Evolutionary conservation across 768 basidiomycete genomes (phyloP).

Genomic region (Tylopilus felleus): DNA sequence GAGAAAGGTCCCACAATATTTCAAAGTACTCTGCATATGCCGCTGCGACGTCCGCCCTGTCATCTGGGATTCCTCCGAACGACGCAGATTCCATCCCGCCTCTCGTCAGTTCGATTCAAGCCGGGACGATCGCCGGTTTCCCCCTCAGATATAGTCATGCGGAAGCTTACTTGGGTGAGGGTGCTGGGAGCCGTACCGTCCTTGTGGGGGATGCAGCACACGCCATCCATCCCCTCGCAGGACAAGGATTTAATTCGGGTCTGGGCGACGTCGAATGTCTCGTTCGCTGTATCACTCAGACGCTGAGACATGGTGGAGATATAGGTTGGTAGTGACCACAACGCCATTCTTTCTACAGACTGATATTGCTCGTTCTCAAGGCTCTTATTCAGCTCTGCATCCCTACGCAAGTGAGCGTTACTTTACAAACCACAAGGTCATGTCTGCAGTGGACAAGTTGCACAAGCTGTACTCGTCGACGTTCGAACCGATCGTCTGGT

Average conservation of each 20-base stretch:
- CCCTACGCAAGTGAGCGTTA: slow-evolving; percentile 83
- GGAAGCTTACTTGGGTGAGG: slow-evolving; percentile 80
- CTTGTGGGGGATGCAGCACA: slow-evolving; percentile 97
- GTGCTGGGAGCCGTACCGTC: slow-evolving; percentile 63
- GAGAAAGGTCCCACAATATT: slow-evolving; percentile 70
- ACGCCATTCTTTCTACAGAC: background rate
- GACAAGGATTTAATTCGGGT: slow-evolving; percentile 95
- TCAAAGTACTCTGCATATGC: slow-evolving; percentile 62
- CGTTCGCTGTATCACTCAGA: slow-evolving; percentile 55
- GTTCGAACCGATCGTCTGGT: slow-evolving; percentile 73
- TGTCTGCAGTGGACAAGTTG: slow-evolving; percentile 85
- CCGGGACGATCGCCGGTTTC: slow-evolving; percentile 80
- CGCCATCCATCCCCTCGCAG: slow-evolving; percentile 90
- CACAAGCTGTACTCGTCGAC: slow-evolving; percentile 81
- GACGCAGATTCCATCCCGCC: slow-evolving; percentile 72
- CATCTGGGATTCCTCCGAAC: slow-evolving; percentile 54
- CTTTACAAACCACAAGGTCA: slow-evolving; percentile 78
- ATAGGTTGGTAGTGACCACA: slow-evolving; percentile 52
- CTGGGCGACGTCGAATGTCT: slow-evolving; percentile 80
- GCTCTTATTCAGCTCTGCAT: slow-evolving; percentile 68
- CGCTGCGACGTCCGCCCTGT: slow-evolving; percentile 34
- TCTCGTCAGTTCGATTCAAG: slow-evolving; percentile 64
- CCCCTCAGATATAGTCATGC: slow-evolving; percentile 86
- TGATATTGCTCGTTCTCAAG: slow-evolving; percentile 34
- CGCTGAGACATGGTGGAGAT: slow-evolving; percentile 68